Evolutionary conservation across 2,329 filamentous ascomycete species (phyloP), one percentile per base, ranked within the genome.

Genomic region (Colletotrichum tabaci): DNA sequence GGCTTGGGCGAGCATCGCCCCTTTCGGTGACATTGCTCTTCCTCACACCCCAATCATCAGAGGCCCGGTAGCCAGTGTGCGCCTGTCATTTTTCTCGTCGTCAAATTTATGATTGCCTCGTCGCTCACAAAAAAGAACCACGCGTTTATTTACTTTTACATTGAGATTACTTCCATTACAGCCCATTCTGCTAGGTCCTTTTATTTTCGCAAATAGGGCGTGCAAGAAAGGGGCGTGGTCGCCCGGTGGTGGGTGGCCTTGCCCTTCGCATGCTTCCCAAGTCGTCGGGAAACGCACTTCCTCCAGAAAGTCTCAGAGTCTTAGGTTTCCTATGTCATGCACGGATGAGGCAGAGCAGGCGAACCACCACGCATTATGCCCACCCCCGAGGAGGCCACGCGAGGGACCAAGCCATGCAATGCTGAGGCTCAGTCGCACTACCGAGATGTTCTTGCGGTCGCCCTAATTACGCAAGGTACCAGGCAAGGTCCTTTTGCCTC

Each of bases 1-100:
- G 60, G 60, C 60, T 62, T 62, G n/a, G 60, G 21, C 8, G n/a
- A 26, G 46, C 60, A 46, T 60, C 21, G 60, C 46, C 9, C 42
- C n/a, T 15, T 35, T 40, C 21, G 46, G 46, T 52, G 15, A 38
- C 35, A 52, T 35, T 52, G 30, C 46, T 42, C n/a, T 62, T 62
- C 21, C 30, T 52, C 30, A n/a, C 7, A 26, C 42, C 12, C 60
- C 60, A 62, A 52, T 42, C 60, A 40, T 26, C 35, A 4, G n/a
- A 26, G 8, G 60, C 35, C 46, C 30, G 35, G 26, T 40, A 16
- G n/a, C 23, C 6, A 7, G 21, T 2, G 40, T 2, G 13, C 15
- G 47, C 60, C 60, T 26, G 44, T 42, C 56, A 30, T 12, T 50
- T 40, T 50, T 30, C n/a, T 50, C n/a, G 13, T 40, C n/a, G 35